A percentile compares a stretch with the other conserved stretches of the same genome.
These are phyloP conservation scores for Pleurotus giganteus DNA, from an alignment of 768 basidiomycete genomes.

Conservation along the genomic window DNA sequence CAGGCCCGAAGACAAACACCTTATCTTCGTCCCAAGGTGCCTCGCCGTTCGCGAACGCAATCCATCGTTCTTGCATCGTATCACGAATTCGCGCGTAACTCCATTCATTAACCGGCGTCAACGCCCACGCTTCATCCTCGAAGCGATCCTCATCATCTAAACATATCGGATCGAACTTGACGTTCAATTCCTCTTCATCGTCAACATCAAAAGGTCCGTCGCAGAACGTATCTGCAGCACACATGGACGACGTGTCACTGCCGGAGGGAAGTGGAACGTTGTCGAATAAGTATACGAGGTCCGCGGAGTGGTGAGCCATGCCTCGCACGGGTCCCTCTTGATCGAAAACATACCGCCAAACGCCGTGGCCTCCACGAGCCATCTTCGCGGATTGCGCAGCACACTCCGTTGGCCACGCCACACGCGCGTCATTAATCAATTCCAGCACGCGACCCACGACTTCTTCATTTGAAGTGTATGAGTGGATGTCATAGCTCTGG, in stretches of 20 bases:
- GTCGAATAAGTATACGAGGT: slow-evolving; percentile 78
- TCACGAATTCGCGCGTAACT: slow-evolving; percentile 67
- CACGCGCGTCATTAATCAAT: slow-evolving; percentile 68
- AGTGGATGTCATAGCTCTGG: slow-evolving; percentile 68
- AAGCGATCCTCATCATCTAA: slow-evolving; percentile 15
- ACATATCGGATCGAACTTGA: slow-evolving; percentile 24
- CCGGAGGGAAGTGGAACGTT: slow-evolving; percentile 57
- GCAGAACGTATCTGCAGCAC: slow-evolving; percentile 21
- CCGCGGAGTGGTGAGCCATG: slow-evolving; percentile 67
- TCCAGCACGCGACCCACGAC: slow-evolving; percentile 69
- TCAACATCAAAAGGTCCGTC: slow-evolving; percentile 34
- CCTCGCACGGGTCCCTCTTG: slow-evolving; percentile 70
- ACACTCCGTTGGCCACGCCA: slow-evolving; percentile 77
- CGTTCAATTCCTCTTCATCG: slow-evolving; percentile 31
- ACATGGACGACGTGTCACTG: slow-evolving; percentile 14
- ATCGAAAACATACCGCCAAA: slow-evolving; percentile 82
- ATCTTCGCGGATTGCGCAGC: slow-evolving; percentile 48
- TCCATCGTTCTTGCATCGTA: slow-evolving; percentile 72
- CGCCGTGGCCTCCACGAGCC: slow-evolving; percentile 54
- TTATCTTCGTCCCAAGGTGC: slow-evolving; percentile 69
- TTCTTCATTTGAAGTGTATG: slow-evolving; percentile 62
- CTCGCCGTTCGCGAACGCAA: slow-evolving; percentile 72
- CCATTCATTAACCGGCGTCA: slow-evolving; percentile 62
- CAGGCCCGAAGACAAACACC: slow-evolving; percentile 79
- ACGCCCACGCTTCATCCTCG: slow-evolving; percentile 45